These are phyloP conservation scores for Globisporangium orthogonon DNA, from an alignment of 352 stramenopile genomes.

Conservation along the genomic window DNA sequence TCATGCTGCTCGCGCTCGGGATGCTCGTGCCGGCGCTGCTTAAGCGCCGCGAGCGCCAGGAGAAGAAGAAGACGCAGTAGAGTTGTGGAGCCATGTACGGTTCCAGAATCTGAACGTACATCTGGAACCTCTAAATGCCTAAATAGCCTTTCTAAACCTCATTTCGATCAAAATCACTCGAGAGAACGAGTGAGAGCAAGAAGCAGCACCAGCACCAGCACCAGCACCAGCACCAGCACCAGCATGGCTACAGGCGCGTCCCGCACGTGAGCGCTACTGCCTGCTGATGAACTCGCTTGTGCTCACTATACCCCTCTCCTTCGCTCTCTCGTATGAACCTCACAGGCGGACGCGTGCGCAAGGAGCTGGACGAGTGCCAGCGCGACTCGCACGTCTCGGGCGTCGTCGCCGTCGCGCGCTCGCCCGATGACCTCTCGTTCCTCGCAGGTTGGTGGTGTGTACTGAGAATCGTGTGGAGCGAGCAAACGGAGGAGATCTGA, in stretches of 20 bases:
- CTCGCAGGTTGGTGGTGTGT: slow-evolving; percentile 17
- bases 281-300: too few species aligned
- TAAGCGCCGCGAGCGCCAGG: slow-evolving; percentile 22
- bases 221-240: too few species aligned
- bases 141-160: not conserved
- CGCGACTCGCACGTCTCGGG: slow-evolving; percentile 76
- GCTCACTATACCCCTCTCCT: not conserved
- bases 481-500: too few species aligned
- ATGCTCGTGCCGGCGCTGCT: slow-evolving; percentile 65
- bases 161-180: not conserved
- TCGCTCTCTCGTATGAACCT: not conserved
- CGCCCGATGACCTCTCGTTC: slow-evolving; percentile 21
- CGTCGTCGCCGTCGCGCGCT: slow-evolving; percentile 50
- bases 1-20: slow-evolving; percentile 48
- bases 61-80: not conserved
- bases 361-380: slow-evolving; percentile 87
- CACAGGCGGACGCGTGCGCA: slow-evolving; percentile 64
- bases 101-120: not conserved
- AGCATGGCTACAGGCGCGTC: not conserved
- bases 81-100: not conserved
- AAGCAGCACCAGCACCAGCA: too few species aligned
- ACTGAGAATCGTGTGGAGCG: not conserved
- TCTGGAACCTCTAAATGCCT: too few species aligned
- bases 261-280: not conserved
- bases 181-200: too few species aligned